Base-by-base conservation (phyloP, 2,329 filamentous ascomycete genomes). In the Mycosphaerella sp. region DNA sequence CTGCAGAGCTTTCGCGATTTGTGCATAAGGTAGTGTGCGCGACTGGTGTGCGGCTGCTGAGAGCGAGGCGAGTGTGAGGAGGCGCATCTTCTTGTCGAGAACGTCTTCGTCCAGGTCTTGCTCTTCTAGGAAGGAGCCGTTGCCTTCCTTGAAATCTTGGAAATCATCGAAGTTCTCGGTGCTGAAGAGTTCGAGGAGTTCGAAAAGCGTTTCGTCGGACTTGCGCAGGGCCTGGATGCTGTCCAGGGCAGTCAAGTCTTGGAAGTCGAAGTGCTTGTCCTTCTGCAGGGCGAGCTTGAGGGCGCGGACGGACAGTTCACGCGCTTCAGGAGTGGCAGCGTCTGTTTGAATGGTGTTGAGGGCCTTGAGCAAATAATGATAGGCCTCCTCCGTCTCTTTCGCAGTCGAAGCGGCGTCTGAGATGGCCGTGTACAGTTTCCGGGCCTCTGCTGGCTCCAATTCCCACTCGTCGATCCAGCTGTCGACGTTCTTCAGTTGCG, bases 91-190 rank as follows among this genome's bases (percentile, higher is more conserved):
- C 71, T 86, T 88, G 78, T 89, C 83, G 60, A 97, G 80, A 56
- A 81, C 82, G 47, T 80, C 80, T 64, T 80, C 78, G 67, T 95
- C 84, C 21, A 78, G 79, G 59, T 81, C 80, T 66, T 88, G 80
- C 65, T 85, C 79, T 70, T 90, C 84, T 55, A 97, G 74, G 75
- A 89, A 95, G 57, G 85, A 86, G 59, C 87, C 80, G 73, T 95
- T 88, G 74, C 94, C 88, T 64, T 94, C 86, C 69, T 88, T 83
- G 77, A 97, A 97, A 73, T 95, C 90, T 70, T 89, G 87, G 76
- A 93, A 95, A 72, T 95, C 89, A 68, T 97, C 90, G 49, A 96
- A 82, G 62, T 90, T 86, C 71, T 97, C 90, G 66, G 93, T 86
- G 62, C 88, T 87, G 73, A 97, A 96, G 66, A 97, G 88, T 66